Evolutionary conservation across 352 stramenopile genomes (phyloP), one percentile per base, ranked within the genome.

Genomic region (Phytophthora uliginosa): DNA sequence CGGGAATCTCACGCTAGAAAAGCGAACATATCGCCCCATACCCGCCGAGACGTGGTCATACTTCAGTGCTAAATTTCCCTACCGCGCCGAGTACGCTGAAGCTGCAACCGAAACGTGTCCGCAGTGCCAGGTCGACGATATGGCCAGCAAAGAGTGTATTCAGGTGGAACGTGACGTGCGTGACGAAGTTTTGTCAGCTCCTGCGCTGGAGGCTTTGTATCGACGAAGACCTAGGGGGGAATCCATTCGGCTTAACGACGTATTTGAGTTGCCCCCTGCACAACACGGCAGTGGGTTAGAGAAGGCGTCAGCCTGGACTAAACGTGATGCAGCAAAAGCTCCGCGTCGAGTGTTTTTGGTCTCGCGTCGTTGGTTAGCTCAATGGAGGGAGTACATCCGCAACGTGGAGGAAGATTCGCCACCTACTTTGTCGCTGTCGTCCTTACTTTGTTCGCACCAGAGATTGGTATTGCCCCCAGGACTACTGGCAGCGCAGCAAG

Each of bases 331-430:
- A 4, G 12, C n/a, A 24, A 71, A 38, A 36, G 18, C 64, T 22
- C 71, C 69, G 3, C 47, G 73, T 6, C 81, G 77, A 17, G 77
- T 92, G 74, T 94, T 93, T 71, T 53, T 96, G 18, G 63, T 96
- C 0, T 73, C 79, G 38, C 73, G 77, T n/a, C 59, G 22, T 3
- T 96, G 89, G 89, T 79, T 94, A 47, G 24, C 66, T 28, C 66
- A 81, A 18, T 96, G 89, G 89, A 82, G 86, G 38, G 72, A 82
- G 33, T 93, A 94, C 55, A 93, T 96, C 71, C 85, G 84, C 18
- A 80, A 94, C 56, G 77, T 95, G n/a, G 76, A 91, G 20, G 58
- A 81, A 48, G 55, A 76, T 12, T 54, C 48, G 7, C 87, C 87
- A 9, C 51, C 74, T 0, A 50, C 66, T 20, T 64, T 94, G 13